Conservation (phyloP, 495 filamentous ascomycete genomes). For the Glonium stellatum region DNA sequence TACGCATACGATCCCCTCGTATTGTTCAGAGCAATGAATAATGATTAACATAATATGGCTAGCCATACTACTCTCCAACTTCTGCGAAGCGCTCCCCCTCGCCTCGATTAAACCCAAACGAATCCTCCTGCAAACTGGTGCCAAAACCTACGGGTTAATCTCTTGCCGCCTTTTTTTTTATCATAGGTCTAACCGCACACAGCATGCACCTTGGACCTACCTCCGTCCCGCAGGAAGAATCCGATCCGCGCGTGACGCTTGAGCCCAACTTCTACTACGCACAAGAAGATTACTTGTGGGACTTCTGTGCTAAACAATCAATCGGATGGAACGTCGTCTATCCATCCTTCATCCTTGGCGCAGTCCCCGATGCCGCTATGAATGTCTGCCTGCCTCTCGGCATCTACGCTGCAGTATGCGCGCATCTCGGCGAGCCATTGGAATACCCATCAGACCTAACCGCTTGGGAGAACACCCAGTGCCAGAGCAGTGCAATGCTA, state of each 20-base stretch:
- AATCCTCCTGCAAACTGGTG: slow-evolving; percentile 46
- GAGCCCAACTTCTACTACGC: slow-evolving; percentile 49
- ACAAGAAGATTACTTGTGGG: slow-evolving; percentile 43
- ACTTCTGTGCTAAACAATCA: slow-evolving; percentile 32
- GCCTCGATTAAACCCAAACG: slow-evolving; percentile 41
- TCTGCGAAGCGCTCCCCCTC: slow-evolving; percentile 39
- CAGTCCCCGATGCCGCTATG: slow-evolving; percentile 45
- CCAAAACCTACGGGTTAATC: slow-evolving; percentile 42
- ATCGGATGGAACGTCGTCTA: slow-evolving; percentile 39
- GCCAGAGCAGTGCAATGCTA: too few species aligned
- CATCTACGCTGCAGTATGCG: too few species aligned
- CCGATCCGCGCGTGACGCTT: slow-evolving; percentile 39
- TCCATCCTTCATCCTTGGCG: slow-evolving; percentile 45
- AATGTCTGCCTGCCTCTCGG: too few species aligned
- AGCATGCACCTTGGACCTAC: slow-evolving; percentile 45
- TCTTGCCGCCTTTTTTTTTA: slow-evolving; percentile 1
- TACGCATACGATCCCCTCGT: slow-evolving; percentile 4
- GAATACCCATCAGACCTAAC: too few species aligned
- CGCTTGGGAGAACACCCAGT: too few species aligned
- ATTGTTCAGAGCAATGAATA: not conserved
- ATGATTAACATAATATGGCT: not conserved
- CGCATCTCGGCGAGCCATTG: too few species aligned
- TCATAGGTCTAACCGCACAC: not conserved
- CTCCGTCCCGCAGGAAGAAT: slow-evolving; percentile 41
- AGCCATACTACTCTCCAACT: slow-evolving; percentile 40